Base-by-base conservation (phyloP, 768 basidiomycete species). In the Tephrocybe sp. region DNA sequence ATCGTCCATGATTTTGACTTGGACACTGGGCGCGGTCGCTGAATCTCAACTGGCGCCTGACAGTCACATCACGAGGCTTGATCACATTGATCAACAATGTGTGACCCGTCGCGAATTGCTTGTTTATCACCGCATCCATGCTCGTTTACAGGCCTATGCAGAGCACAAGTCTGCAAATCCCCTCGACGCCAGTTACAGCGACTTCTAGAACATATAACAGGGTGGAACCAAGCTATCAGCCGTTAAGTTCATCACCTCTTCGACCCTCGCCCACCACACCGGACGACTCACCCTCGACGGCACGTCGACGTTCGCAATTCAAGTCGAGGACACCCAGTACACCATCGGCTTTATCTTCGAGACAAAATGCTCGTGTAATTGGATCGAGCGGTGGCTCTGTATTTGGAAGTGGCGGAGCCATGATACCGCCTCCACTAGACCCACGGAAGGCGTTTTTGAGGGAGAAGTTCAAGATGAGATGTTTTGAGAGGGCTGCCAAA, bases 391-490 rank as follows among this genome's bases (percentile, higher is more conserved):
- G 64, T 25, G 59, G 58, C 31, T 60, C 58, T 15, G 52, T 64
- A n/a, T 64, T 54, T 34, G 38, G 44, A 27, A 44, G 50, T 38
- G 49, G 60, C 27, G 34, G 43, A n/a, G n/a, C n/a, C n/a, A n/a
- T n/a, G 27, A 40, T 41, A 37, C 43, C 34, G 25, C 40, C 40
- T 24, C 43, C 31, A 41, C 55, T 39, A 13, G 74, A 79, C 15
- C 68, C 82, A 0, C 77, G 82, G 48, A 82, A 78, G 34, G 56
- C 67, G 4, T 76, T 88, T 39, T 62, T 89, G 40, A 68, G 82
- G 22, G 82, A 84, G 44, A 76, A 79, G 25, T 79, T 88, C 53
- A 78, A 78, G 57, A 78, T 77, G 3, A 75, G 78, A 42, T 87
- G 84, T 62, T 60, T 84, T 36, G 82, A 86, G 60, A 72, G 84